These are phyloP conservation scores for Cinnamomum chago DNA, from an alignment of 164 flowering plant genomes.

Conservation along the genomic window DNA sequence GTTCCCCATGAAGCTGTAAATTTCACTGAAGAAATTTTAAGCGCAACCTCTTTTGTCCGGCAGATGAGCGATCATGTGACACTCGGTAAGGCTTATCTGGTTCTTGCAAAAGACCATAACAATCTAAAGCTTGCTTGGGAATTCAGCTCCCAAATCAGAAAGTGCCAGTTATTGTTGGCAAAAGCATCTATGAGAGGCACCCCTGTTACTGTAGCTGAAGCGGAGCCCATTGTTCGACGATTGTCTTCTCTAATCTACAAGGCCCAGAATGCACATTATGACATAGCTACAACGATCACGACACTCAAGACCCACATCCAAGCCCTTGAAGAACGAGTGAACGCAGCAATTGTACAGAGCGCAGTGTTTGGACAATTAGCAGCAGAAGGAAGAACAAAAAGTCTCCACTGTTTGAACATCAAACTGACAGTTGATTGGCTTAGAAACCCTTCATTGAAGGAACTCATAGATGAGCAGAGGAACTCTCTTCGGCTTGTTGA, in stretches of 20 bases:
- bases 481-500: conserved; percentile 67
- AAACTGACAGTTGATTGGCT: conserved; percentile 63
- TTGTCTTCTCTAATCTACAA: conserved; percentile 67
- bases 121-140: conserved; percentile 95
- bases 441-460: conserved; percentile 27
- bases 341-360: conserved; percentile 78
- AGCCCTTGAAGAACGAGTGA: conserved; percentile 90
- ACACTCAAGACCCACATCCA: conserved; percentile 88
- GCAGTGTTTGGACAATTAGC: conserved; percentile 74
- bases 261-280: conserved; percentile 89
- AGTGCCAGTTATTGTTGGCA: conserved; percentile 80
- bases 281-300: conserved; percentile 86
- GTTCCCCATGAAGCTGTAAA: conserved; percentile 31
- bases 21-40: conserved; percentile 53
- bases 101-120: conserved; percentile 88
- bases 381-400: conserved; percentile 71
- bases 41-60: conserved; percentile 66
- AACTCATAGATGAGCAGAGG: conserved; percentile 44
- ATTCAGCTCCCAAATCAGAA: conserved; percentile 71
- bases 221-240: conserved; percentile 60
- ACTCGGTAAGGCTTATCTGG: conserved; percentile 87
- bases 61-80: conserved; percentile 86
- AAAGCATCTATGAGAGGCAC: conserved; percentile 80
- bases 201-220: conserved; percentile 67
- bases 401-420: conserved; percentile 58